These are phyloP conservation scores for Geranomyces variabilis DNA, from an alignment of 192 early-diverging fungal species.

Conservation along the genomic window DNA sequence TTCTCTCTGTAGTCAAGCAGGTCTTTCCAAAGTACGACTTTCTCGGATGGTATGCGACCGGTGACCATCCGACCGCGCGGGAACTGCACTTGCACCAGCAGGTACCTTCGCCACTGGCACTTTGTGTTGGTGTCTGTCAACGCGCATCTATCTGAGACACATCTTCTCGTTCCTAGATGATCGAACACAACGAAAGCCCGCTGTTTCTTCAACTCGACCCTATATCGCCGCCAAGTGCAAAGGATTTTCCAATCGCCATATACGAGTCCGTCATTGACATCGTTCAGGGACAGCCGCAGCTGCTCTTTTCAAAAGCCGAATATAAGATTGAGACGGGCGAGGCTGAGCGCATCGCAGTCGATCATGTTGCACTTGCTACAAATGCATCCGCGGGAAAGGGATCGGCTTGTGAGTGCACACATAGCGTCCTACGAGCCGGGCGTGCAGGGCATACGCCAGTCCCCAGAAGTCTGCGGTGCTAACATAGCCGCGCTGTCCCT, in stretches of 20 bases:
- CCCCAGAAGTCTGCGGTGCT: no score
- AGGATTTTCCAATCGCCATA: constrained; percentile 73
- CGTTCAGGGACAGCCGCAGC: constrained; percentile 53
- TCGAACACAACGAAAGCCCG: constrained; percentile 72
- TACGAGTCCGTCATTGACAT: constrained; percentile 81
- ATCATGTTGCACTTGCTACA: constrained; percentile 76
- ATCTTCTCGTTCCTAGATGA: constrained; percentile 54
- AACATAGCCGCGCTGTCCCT: neutral
- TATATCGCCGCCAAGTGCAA: constrained; percentile 45
- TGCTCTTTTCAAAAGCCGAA: constrained; percentile 63
- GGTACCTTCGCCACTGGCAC: constrained; percentile 33
- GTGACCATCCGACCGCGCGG: constrained; percentile 55
- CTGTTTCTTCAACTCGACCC: constrained; percentile 73
- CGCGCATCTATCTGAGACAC: neutral
- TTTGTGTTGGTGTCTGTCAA: no score
- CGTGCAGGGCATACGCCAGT: no score
- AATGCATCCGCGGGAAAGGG: constrained; percentile 58
- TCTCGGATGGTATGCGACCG: constrained; percentile 85
- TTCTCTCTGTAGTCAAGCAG: constrained; percentile 62
- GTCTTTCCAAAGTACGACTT: constrained; percentile 84
- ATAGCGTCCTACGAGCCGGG: no score
- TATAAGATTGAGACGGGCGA: constrained; percentile 86
- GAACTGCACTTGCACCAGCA: constrained; percentile 78
- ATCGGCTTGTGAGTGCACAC: constrained; percentile 56
- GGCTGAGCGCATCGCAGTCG: constrained; percentile 85